Percentiles rank a stretch among this genome's conserved stretches.
Evolutionary conservation across 2,329 filamentous ascomycete species (phyloP).

Genomic region (Geosmithia flava): DNA sequence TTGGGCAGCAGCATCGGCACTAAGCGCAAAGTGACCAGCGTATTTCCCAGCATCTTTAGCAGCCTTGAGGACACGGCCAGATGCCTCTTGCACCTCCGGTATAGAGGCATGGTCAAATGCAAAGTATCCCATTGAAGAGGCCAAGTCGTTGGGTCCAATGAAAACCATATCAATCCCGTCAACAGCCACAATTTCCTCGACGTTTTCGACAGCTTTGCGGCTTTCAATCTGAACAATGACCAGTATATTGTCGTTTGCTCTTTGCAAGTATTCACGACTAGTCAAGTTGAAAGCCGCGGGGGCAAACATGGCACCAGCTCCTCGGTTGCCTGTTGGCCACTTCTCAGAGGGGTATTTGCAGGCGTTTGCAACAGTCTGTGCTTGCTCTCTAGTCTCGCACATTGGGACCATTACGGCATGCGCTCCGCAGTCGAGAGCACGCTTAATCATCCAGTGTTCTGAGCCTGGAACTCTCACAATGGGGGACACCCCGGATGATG

Average conservation of each 20-base stretch:
- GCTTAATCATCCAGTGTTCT: constrained; percentile 17
- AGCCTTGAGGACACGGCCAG: too few species aligned
- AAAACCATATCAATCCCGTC: constrained; percentile 27
- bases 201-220: too few species aligned
- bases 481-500: constrained; percentile 18
- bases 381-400: constrained; percentile 10
- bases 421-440: constrained; percentile 15
- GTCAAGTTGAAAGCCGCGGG: constrained; percentile 13
- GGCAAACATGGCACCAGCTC: constrained; percentile 16
- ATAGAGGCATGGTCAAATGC: constrained; percentile 12
- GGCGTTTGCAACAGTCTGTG: constrained; percentile 10
- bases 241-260: constrained; percentile 8
- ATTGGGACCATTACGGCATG: constrained; percentile 12
- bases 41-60: too few species aligned
- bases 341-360: constrained; percentile 12
- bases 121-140: constrained; percentile 14
- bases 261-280: constrained; percentile 11
- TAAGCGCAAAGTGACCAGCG: too few species aligned
- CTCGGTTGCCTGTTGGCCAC: constrained; percentile 11
- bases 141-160: constrained; percentile 28
- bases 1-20: too few species aligned
- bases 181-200: constrained; percentile 7
- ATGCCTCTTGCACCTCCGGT: too few species aligned
- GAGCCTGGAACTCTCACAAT: constrained; percentile 22
- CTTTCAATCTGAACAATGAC: too few species aligned